Base-by-base conservation (phyloP, 441 rosid genomes). In the Populus hybrid region DNA sequence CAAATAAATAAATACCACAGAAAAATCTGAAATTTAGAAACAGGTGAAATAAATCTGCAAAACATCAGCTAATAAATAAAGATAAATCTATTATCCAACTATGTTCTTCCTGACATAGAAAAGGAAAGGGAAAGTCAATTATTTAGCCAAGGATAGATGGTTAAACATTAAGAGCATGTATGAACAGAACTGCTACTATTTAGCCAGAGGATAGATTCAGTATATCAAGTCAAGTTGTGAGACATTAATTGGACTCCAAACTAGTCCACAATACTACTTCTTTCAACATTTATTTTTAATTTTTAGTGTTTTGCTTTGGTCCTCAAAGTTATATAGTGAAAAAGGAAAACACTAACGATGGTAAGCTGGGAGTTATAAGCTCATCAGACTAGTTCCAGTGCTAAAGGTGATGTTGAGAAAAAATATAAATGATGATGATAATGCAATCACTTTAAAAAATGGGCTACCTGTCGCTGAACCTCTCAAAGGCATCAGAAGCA, bases 391-490 rank as follows among this genome's bases (percentile, higher is more conserved):
- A 30, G 32, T 30, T 30, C 32, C 32, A 30, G 32, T 30, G 32
- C 32, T 30, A 30, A 30, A 30, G 32, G 32, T 30, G 32, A 30
- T 30, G 32, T 30, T 30, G 32, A 30, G 32, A 30, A 3, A 30
- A 30, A 30, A 30, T 30, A 30, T 30, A 30, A 30, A 30, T 30
- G 32, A 30, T 16, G 59, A 64, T 3, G n/a, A 16, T 61, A 21
- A 18, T 4, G 19, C 9, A 10, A 7, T 68, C 10, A 40, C 7
- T 24, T 40, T 2, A 46, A 32, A 32, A 71, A 53, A 40, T 24
- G 59, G 12, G 24, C 18, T 79, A 92, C 99, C 99, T 91, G 89
- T 88, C 85, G 83, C 95, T 93, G 85, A 96, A 96, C 87, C 84
- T 91, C 78, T 85, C 93, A 69, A 96, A 86, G 46, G 98, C 91